Conservation (phyloP, 2,329 filamentous ascomycete species). For the Cytospora schulzeri region DNA sequence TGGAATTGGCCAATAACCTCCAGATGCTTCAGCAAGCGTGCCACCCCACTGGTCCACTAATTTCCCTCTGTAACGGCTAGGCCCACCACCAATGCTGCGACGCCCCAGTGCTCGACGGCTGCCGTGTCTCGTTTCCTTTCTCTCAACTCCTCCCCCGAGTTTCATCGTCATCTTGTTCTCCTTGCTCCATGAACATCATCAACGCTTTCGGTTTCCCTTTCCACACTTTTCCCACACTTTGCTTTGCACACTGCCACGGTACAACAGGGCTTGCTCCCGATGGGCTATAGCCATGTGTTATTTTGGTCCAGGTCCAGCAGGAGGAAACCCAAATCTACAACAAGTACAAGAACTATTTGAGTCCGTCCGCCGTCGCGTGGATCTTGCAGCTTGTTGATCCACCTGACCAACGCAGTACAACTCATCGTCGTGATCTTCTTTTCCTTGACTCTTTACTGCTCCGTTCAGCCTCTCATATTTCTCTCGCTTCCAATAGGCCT, state of each 20-base stretch:
- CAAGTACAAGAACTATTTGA: background rate
- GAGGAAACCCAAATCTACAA: conserved; percentile 17
- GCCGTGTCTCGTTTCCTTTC: background rate
- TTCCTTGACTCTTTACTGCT: background rate
- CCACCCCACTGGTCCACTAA: background rate
- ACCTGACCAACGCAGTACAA: conserved; percentile 22
- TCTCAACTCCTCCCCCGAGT: background rate
- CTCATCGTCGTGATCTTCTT: conserved; percentile 10
- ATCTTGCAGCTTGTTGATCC: conserved; percentile 7
- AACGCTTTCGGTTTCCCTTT: background rate
- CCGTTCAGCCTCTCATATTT: conserved; percentile 18
- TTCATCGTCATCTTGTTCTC: conserved; percentile 1
- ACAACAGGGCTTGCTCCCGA: conserved; percentile 22
- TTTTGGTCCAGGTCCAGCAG: conserved; percentile 23
- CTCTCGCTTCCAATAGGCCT: conserved; percentile 13
- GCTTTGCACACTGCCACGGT: background rate
- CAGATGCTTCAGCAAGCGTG: background rate
- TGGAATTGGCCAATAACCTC: background rate
- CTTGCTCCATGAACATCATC: background rate
- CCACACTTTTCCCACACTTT: background rate
- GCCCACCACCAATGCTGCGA: background rate
- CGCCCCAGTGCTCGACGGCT: background rate
- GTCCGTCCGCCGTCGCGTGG: background rate
- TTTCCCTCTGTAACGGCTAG: background rate
- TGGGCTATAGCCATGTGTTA: conserved; percentile 20